phyloP scores from a whole-genome alignment of 2,329 filamentous ascomycete genomes.

The Monosporascus sp. region DNA sequence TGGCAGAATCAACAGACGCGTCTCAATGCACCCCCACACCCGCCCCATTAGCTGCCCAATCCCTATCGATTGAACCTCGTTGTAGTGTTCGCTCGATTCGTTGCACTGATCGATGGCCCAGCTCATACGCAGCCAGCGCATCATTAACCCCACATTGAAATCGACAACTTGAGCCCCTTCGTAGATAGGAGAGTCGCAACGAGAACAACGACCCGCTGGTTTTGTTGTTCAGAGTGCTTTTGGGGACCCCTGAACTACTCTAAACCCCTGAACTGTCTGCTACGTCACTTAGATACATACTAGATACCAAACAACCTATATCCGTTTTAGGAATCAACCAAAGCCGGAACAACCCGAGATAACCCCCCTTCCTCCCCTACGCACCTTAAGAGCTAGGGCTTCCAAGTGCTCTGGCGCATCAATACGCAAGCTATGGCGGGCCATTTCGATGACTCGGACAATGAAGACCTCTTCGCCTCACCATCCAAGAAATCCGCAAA shows the following conservation, averaged over 20 bases:
- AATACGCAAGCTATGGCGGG: constrained; percentile 35
- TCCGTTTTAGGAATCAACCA: not conserved
- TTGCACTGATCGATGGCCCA: not conserved
- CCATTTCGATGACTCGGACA: constrained; percentile 40
- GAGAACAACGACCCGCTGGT: not conserved
- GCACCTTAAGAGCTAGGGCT: too few relatives aligned
- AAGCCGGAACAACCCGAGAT: too few relatives aligned
- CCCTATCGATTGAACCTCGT: not conserved
- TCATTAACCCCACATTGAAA: not conserved
- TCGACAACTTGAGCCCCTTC: not conserved
- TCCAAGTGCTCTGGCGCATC: too few relatives aligned
- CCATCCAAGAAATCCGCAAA: constrained; percentile 30
- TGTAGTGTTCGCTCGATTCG: not conserved
- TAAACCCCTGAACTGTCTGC: not conserved
- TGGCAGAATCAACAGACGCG: not conserved
- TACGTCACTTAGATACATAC: not conserved
- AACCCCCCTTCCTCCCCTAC: too few relatives aligned
- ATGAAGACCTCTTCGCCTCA: constrained; percentile 44
- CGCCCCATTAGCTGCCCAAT: too few relatives aligned
- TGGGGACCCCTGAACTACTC: too few relatives aligned
- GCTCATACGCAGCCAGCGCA: not conserved
- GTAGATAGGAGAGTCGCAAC: not conserved
- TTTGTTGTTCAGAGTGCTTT: too few relatives aligned
- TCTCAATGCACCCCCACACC: not conserved
- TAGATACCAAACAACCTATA: not conserved